A percentile compares a stretch with the other conserved stretches of the same genome.
Evolutionary conservation across 768 basidiomycete species (phyloP).

Genomic region (Boletus pseudo-olivaceus): DNA sequence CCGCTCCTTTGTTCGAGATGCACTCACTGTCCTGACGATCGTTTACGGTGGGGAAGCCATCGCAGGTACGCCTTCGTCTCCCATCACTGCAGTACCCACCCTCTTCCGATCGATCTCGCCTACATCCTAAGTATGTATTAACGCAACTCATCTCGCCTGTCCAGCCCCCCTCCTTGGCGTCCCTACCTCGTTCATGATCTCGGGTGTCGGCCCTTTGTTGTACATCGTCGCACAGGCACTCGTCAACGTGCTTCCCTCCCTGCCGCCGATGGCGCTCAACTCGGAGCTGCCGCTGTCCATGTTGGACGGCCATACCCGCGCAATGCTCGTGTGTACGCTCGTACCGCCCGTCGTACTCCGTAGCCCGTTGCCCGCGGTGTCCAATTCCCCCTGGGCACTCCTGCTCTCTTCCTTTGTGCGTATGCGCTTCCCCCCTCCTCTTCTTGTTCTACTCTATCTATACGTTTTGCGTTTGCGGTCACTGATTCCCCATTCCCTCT

Average conservation of each 20-base stretch:
- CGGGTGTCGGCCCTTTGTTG: slow-evolving; percentile 59
- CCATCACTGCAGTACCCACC: not conserved
- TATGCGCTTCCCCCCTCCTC: not conserved
- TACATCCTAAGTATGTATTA: not conserved
- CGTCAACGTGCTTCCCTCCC: slow-evolving; percentile 53
- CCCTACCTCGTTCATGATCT: slow-evolving; percentile 79
- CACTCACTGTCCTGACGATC: slow-evolving; percentile 56
- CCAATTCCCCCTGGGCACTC: slow-evolving; percentile 73
- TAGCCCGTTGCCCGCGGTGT: slow-evolving; percentile 47
- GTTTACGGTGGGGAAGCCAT: slow-evolving; percentile 80
- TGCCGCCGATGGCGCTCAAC: slow-evolving; percentile 44
- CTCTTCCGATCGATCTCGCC: not conserved
- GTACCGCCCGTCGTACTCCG: slow-evolving; percentile 65
- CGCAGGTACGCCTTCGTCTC: slow-evolving; percentile 43
- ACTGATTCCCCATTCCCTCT: not conserved
- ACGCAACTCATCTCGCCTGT: not conserved
- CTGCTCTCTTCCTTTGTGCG: slow-evolving; percentile 69
- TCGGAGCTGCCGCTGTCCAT: slow-evolving; percentile 71
- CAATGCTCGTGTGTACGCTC: slow-evolving; percentile 73
- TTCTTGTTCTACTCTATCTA: not conserved
- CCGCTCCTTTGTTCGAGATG: slow-evolving; percentile 55
- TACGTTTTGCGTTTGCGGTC: not conserved
- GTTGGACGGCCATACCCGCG: slow-evolving; percentile 76
- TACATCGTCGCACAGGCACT: slow-evolving; percentile 60
- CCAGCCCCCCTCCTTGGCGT: slow-evolving; percentile 61